Evolutionary conservation across 345 rosid species (phyloP).

Genomic region (Citropsis articulata): DNA sequence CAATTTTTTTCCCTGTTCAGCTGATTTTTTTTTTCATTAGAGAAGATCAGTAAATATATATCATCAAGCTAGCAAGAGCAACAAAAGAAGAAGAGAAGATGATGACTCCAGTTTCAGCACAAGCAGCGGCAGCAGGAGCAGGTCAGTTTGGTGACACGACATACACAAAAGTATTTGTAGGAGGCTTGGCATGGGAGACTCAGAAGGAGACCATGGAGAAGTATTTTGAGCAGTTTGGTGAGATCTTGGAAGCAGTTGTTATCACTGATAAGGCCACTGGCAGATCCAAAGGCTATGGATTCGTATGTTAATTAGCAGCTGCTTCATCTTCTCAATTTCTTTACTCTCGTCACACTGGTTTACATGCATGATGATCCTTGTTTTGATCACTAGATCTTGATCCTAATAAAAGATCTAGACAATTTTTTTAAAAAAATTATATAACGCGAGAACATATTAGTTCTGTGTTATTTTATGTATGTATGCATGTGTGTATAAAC

Average conservation of each 20-base stretch:
- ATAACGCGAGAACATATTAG: no score
- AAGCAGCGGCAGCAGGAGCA: slow-evolving; percentile 32
- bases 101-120: slow-evolving; percentile 47
- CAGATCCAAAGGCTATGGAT: slow-evolving; percentile 99
- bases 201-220: slow-evolving; percentile 91
- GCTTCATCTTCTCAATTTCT: neutral
- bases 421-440: neutral
- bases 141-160: slow-evolving; percentile 90
- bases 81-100: slow-evolving; percentile 10
- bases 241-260: slow-evolving; percentile 97
- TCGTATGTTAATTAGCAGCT: slow-evolving; percentile 46
- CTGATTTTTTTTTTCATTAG: slow-evolving; percentile 1
- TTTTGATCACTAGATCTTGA: slow-evolving; percentile 13
- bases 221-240: slow-evolving; percentile 95
- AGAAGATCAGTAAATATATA: neutral
- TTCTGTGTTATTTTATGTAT: neutral
- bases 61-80: neutral
- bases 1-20: neutral
- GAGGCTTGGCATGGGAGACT: slow-evolving; percentile 99
- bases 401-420: slow-evolving; percentile 16
- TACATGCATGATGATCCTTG: neutral
- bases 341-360: neutral
- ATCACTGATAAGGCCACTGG: slow-evolving; percentile 96
- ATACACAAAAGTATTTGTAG: slow-evolving; percentile 92
- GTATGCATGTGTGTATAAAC: neutral